Conservation (phyloP, 1,284 basidiomycete species). For the Rhodotorula sp. region DNA sequence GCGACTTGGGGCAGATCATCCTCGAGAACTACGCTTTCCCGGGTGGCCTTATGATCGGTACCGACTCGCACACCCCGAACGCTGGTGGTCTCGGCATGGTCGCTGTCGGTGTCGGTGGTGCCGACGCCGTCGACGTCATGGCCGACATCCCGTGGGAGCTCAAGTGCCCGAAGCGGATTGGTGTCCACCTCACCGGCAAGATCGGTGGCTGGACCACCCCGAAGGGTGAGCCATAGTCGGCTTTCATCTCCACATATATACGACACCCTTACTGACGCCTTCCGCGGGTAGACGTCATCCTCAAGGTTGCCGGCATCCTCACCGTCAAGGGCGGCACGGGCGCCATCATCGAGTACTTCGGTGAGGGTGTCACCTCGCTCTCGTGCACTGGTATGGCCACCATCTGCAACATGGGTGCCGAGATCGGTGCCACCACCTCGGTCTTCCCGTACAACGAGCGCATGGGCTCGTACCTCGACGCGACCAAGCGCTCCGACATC, state of each 20-base stretch:
- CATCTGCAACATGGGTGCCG: constrained; percentile 99
- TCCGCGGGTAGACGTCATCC: constrained; percentile 71
- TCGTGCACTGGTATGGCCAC: constrained; percentile 99
- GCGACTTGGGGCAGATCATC: constrained; percentile 56
- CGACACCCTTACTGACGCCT: background rate
- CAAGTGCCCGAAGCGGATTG: constrained; percentile 98
- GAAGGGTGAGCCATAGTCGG: constrained; percentile 64
- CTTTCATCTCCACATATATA: background rate
- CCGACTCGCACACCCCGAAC: constrained; percentile 98
- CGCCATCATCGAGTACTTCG: constrained; percentile 92
- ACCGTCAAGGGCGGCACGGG: constrained; percentile 98
- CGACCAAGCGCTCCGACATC: constrained; percentile 85
- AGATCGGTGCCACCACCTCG: constrained; percentile 98
- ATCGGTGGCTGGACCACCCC: constrained; percentile 96
- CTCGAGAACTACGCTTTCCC: constrained; percentile 99
- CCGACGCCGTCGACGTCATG: constrained; percentile 99
- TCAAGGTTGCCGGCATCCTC: constrained; percentile 95
- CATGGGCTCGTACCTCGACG: constrained; percentile 89
- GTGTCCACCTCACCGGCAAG: constrained; percentile 94
- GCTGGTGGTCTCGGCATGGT: constrained; percentile 99
- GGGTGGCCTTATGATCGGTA: constrained; percentile 99
- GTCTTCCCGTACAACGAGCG: constrained; percentile 98
- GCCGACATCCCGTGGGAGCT: constrained; percentile 97
- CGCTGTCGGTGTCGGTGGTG: constrained; percentile 98
- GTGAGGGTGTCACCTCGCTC: constrained; percentile 89